Percentiles rank a stretch among this genome's conserved stretches.
Evolutionary conservation across 176 grass and related monocot genomes (phyloP).

Genomic region (Pontederia paniculata): DNA sequence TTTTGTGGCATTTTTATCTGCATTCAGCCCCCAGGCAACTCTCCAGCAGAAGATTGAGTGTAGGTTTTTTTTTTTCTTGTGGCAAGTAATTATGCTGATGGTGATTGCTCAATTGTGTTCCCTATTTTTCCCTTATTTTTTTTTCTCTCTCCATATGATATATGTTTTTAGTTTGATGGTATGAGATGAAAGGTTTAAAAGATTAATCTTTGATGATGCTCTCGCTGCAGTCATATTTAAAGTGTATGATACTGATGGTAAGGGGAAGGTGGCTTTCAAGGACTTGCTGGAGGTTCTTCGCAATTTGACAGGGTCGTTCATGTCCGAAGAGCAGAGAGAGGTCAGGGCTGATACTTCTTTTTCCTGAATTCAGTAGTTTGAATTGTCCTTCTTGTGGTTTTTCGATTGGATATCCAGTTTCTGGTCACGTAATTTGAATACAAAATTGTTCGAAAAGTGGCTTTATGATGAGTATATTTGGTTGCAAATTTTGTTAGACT

Average conservation of each 20-base stretch:
- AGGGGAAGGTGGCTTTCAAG: conserved; percentile 69
- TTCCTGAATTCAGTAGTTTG: not conserved
- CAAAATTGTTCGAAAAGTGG: too few relatives aligned
- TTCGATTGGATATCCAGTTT: not conserved
- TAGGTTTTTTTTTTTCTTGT: too few relatives aligned
- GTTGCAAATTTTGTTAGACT: too few relatives aligned
- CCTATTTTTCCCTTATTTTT: too few relatives aligned
- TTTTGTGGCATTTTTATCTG: conserved; percentile 67
- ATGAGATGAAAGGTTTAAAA: not conserved
- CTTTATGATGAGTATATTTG: too few relatives aligned
- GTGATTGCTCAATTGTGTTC: too few relatives aligned
- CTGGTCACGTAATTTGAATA: too few relatives aligned
- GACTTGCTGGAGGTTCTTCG: conserved; percentile 43
- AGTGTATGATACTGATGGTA: conserved; percentile 71
- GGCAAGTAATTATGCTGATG: not conserved
- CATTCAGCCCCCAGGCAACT: conserved; percentile 45
- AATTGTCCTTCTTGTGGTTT: not conserved
- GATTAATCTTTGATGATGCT: conserved; percentile 7
- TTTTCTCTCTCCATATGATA: too few relatives aligned
- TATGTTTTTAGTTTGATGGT: too few relatives aligned
- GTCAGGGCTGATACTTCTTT: conserved; percentile 14
- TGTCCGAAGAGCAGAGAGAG: conserved; percentile 61
- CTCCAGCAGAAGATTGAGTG: conserved; percentile 45
- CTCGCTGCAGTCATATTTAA: conserved; percentile 54
- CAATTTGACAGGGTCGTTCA: conserved; percentile 51